Conservation (phyloP, 75 land plant genomes). For the Cunninghamia lanceolata region DNA sequence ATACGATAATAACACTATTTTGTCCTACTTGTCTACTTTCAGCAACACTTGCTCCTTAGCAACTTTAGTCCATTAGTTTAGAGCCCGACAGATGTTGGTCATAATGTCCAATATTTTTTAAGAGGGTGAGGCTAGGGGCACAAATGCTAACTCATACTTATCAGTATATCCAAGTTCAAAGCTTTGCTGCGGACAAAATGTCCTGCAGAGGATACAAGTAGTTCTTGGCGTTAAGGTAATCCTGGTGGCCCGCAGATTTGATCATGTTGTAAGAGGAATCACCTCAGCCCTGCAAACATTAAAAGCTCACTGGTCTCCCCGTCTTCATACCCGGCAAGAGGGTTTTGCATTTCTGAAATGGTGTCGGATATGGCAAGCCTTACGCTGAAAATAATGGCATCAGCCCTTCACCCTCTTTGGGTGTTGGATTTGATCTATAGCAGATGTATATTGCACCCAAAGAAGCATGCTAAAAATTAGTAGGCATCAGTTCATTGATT, state of each 20-base stretch:
- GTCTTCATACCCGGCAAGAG: not conserved
- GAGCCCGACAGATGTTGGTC: not conserved
- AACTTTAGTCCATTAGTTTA: not conserved
- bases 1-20: not conserved
- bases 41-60: not conserved
- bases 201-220: not conserved
- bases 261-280: not conserved
- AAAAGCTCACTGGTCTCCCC: not conserved
- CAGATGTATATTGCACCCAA: not conserved
- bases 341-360: not conserved
- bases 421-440: not conserved
- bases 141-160: not conserved
- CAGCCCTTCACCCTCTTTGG: not conserved
- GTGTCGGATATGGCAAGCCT: not conserved
- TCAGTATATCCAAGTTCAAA: not conserved
- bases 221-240: not conserved
- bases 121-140: not conserved
- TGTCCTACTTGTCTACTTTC: not conserved
- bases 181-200: not conserved
- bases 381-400: not conserved
- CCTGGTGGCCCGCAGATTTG: not conserved
- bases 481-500: not conserved
- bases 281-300: not conserved
- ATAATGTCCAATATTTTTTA: not conserved
- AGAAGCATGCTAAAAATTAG: not conserved